phyloP scores from a whole-genome alignment of 441 rosid genomes.

The Omphalea diandra region DNA sequence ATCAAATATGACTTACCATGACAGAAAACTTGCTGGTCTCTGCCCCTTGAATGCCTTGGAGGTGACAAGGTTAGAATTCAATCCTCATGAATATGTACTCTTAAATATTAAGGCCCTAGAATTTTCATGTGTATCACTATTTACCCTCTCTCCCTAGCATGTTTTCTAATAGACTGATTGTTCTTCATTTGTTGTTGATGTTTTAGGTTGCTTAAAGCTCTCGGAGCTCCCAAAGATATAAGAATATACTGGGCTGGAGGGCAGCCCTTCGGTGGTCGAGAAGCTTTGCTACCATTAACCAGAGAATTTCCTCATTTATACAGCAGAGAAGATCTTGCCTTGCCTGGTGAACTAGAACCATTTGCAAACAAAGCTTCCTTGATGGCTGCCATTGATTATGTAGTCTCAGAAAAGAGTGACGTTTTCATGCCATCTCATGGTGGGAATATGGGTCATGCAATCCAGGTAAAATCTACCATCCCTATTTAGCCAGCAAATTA shows the following conservation, averaged over 20 bases:
- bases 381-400: conserved; percentile 84
- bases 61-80: conserved; percentile 60
- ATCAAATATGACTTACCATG: conserved; percentile 74
- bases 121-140: background rate
- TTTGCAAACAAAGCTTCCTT: conserved; percentile 70
- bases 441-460: conserved; percentile 95
- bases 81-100: background rate
- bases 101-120: background rate
- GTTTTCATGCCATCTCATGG: conserved; percentile 98
- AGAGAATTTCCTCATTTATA: conserved; percentile 65
- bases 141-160: background rate
- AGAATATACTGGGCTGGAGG: conserved; percentile 97
- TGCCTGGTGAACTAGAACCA: conserved; percentile 75
- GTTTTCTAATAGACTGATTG: conserved; percentile 2
- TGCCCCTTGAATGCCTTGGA: conserved; percentile 89
- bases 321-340: conserved; percentile 77
- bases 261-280: conserved; percentile 76
- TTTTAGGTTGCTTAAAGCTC: conserved; percentile 84
- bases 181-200: background rate
- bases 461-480: conserved; percentile 52
- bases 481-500: background rate
- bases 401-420: conserved; percentile 74
- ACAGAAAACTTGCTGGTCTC: conserved; percentile 80
- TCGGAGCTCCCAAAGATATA: conserved; percentile 73
- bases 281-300: conserved; percentile 64